Percentiles rank a stretch among this genome's conserved stretches.
Conservation (phyloP, 1,284 basidiomycete species). For the Stereum hirsutum region DNA sequence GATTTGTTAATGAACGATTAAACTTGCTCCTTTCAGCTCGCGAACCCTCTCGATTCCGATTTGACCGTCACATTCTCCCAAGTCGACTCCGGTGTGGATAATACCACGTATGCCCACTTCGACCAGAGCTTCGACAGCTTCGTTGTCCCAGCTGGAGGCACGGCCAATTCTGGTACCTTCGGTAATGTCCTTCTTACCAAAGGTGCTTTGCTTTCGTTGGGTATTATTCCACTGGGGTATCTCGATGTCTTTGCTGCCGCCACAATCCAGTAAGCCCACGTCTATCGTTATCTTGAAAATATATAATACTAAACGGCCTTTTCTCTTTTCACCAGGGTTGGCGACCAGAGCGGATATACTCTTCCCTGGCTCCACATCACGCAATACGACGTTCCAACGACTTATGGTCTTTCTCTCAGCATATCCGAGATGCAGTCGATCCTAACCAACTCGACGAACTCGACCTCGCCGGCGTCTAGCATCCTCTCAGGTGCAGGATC, state of each 20-base stretch:
- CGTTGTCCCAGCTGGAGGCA: conserved; percentile 44
- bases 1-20: no score
- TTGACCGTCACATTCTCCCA: conserved; percentile 49
- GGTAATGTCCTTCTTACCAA: conserved; percentile 46
- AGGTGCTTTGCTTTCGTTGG: conserved; percentile 43
- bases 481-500: no score
- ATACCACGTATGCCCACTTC: conserved; percentile 48
- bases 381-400: conserved; percentile 36
- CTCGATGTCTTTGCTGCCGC: conserved; percentile 43
- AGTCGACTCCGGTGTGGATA: conserved; percentile 41
- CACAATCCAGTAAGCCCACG: conserved; percentile 34
- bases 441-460: no score
- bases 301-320: conserved; percentile 31
- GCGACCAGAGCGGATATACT: conserved; percentile 38
- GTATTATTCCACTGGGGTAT: conserved; percentile 40
- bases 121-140: conserved; percentile 42
- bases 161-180: conserved; percentile 47
- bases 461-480: no score
- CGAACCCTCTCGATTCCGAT: conserved; percentile 50
- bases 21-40: conserved; percentile 23
- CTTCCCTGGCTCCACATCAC: conserved; percentile 48
- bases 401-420: conserved; percentile 20
- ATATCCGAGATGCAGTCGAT: not conserved
- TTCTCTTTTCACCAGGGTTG: no score
- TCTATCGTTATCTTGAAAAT: not conserved